Percentiles rank a stretch among this genome's conserved stretches.
Evolutionary conservation across 2,329 filamentous ascomycete genomes (phyloP).

Genomic region (Cercospora brassicicola): DNA sequence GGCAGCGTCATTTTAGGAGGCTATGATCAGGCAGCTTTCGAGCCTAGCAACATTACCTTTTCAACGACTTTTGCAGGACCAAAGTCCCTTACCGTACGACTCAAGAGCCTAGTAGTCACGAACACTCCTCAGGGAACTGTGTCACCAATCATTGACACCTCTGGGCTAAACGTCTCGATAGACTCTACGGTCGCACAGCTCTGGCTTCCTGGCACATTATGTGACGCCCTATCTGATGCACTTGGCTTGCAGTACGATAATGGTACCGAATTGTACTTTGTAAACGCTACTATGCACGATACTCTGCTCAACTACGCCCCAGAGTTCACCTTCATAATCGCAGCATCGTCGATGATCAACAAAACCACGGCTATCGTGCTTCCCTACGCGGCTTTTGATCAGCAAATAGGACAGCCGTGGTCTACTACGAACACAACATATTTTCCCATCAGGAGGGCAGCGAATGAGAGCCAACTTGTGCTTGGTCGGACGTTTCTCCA

Average conservation of each 20-base stretch:
- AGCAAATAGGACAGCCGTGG: slow-evolving; percentile 26
- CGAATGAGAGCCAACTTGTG: slow-evolving; percentile 30
- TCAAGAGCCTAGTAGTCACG: slow-evolving; percentile 1
- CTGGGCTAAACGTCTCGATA: slow-evolving; percentile 23
- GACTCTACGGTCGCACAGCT: slow-evolving; percentile 45
- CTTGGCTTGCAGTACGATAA: slow-evolving; percentile 45
- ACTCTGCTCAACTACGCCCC: slow-evolving; percentile 38
- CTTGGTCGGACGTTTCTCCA: slow-evolving; percentile 37
- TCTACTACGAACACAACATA: slow-evolving; percentile 20
- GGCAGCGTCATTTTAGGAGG: slow-evolving; percentile 40
- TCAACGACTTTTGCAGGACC: slow-evolving; percentile 28
- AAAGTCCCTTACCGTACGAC: not conserved
- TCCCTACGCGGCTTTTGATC: slow-evolving; percentile 38
- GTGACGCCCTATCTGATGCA: slow-evolving; percentile 41
- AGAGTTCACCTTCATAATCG: slow-evolving; percentile 40
- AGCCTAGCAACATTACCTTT: slow-evolving; percentile 28
- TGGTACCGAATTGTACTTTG: slow-evolving; percentile 41
- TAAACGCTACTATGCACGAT: slow-evolving; percentile 42
- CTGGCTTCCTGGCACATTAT: slow-evolving; percentile 43
- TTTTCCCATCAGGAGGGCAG: slow-evolving; percentile 33
- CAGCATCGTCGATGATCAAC: slow-evolving; percentile 3
- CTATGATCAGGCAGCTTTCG: slow-evolving; percentile 43
- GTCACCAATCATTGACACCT: not conserved
- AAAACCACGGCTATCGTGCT: slow-evolving; percentile 29
- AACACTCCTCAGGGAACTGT: slow-evolving; percentile 5